These are phyloP conservation scores for Irpex sp. DNA, from an alignment of 1,284 basidiomycete genomes.

Conservation along the genomic window DNA sequence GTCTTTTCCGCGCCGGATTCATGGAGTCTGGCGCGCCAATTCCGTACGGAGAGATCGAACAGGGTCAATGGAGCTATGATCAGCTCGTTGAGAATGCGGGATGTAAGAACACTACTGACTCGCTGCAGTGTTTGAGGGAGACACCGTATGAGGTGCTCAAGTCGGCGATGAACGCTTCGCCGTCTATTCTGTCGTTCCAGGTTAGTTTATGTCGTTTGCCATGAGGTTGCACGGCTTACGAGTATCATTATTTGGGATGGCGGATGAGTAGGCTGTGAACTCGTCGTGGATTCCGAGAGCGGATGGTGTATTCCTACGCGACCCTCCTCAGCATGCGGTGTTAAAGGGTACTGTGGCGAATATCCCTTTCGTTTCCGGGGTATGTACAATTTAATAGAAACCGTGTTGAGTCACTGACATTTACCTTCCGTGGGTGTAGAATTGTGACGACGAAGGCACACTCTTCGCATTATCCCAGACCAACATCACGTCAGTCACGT, in stretches of 20 bases:
- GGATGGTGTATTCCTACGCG: constrained; percentile 34
- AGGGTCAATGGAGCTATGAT: constrained; percentile 28
- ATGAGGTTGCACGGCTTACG: neutral
- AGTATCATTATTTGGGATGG: too few relatives aligned
- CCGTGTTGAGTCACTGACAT: neutral
- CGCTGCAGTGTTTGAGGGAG: constrained; percentile 33
- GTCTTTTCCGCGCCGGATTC: constrained; percentile 28
- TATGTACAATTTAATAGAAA: constrained; percentile 1
- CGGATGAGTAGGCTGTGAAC: constrained; percentile 17
- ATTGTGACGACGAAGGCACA: constrained; percentile 53
- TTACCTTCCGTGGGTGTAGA: constrained; percentile 7
- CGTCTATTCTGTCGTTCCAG: constrained; percentile 7
- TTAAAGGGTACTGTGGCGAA: constrained; percentile 25
- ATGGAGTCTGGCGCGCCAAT: constrained; percentile 31
- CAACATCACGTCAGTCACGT: neutral
- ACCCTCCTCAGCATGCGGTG: constrained; percentile 25
- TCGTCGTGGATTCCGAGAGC: constrained; percentile 34
- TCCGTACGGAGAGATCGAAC: constrained; percentile 24
- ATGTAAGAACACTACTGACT: constrained; percentile 28
- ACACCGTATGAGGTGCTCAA: constrained; percentile 17
- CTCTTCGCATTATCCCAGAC: constrained; percentile 39
- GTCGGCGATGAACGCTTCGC: constrained; percentile 25
- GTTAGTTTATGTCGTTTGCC: neutral
- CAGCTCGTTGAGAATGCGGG: constrained; percentile 24
- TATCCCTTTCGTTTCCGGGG: constrained; percentile 29